Percentiles rank a stretch among this genome's conserved stretches.
Conservation (phyloP, 1,139 yeast species). For the Sugiyamaella neomexicana region DNA sequence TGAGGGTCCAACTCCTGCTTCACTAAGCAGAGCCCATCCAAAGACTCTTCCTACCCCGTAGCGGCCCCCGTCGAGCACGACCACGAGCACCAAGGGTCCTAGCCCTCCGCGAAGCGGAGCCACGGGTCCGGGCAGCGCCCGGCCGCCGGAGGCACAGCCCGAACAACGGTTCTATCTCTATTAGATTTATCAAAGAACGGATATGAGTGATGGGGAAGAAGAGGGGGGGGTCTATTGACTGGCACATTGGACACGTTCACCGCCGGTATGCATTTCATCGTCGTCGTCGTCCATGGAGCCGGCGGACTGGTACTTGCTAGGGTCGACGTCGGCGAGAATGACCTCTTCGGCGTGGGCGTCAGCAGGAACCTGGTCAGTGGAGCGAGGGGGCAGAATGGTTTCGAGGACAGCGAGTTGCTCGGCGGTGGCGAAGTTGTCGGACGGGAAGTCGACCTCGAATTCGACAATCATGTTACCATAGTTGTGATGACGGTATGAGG, state of each 20-base stretch:
- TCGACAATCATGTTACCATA: slow-evolving; percentile 53
- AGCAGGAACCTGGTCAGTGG: slow-evolving; percentile 36
- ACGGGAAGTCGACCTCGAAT: slow-evolving; percentile 56
- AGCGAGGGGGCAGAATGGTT: slow-evolving; percentile 46
- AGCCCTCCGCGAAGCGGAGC: slow-evolving; percentile 9
- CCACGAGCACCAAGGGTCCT: no score
- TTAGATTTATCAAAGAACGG: not conserved
- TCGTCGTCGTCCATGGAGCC: slow-evolving; percentile 49
- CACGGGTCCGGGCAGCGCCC: slow-evolving; percentile 12
- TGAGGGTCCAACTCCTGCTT: not conserved
- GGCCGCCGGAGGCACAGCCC: slow-evolving; percentile 14
- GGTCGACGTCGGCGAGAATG: slow-evolving; percentile 61
- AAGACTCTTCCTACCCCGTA: no score
- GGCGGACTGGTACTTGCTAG: slow-evolving; percentile 48
- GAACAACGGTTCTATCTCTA: slow-evolving; percentile 6
- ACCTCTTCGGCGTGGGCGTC: slow-evolving; percentile 73
- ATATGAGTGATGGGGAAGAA: not conserved
- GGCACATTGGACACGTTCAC: slow-evolving; percentile 71
- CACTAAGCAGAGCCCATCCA: not conserved
- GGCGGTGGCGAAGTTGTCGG: slow-evolving; percentile 40
- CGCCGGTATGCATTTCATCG: slow-evolving; percentile 59
- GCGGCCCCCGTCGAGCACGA: no score
- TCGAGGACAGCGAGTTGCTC: slow-evolving; percentile 44
- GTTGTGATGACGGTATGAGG: slow-evolving; percentile 52
- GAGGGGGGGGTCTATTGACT: slow-evolving; percentile 51